A percentile compares a stretch with the other conserved stretches of the same genome.
phyloP scores from a whole-genome alignment of 2,329 filamentous ascomycete genomes.

The Colletotrichum sp. region DNA sequence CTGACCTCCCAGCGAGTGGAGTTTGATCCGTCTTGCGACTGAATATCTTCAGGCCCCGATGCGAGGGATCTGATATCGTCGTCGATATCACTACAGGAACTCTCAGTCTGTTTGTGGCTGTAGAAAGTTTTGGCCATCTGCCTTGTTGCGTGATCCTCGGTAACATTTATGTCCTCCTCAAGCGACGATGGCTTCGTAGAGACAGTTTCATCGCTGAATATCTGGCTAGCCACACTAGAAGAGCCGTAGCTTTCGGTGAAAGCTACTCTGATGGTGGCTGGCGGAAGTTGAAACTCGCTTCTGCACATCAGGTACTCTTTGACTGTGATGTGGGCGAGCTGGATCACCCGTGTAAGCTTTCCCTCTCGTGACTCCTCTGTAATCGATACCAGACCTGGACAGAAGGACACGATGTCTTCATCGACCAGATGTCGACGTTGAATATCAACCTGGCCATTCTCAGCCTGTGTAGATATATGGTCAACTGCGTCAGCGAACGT shows the following conservation, averaged over 20 bases:
- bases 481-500: conserved; percentile 22
- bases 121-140: neutral
- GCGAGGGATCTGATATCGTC: neutral
- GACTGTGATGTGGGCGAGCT: conserved; percentile 27
- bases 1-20: neutral
- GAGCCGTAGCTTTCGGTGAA: neutral
- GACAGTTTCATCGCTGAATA: neutral
- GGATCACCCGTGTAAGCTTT: conserved; percentile 2
- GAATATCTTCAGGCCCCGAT: neutral
- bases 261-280: neutral
- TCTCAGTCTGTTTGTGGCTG: neutral
- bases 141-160: accelerated
- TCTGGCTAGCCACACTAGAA: neutral
- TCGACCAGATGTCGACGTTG: neutral
- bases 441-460: conserved; percentile 16
- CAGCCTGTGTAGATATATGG: neutral
- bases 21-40: neutral
- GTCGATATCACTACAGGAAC: accelerated
- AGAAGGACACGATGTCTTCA: conserved; percentile 10
- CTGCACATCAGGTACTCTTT: conserved; percentile 23
- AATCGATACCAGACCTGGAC: conserved; percentile 22
- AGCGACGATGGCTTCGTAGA: neutral
- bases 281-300: neutral
- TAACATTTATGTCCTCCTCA: neutral
- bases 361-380: neutral